Base-by-base conservation (phyloP, 1,284 basidiomycete species). In the Sanguinoderma infundibulare region DNA sequence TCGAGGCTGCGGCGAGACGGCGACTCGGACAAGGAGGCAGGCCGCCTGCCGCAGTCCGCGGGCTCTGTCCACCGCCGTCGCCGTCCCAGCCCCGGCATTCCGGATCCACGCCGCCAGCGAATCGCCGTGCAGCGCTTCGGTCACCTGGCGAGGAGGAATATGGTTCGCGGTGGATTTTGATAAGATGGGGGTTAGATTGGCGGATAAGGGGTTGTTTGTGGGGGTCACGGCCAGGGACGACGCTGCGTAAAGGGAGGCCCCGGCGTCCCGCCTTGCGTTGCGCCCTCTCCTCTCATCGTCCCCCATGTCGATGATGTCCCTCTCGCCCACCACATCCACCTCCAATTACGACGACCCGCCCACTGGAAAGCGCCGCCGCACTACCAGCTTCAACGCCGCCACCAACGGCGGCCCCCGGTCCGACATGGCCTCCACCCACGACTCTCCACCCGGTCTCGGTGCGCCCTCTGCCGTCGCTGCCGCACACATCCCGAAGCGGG, bases 401-500 rank as follows among this genome's bases (percentile, higher is more conserved):
- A 55, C 62, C 39, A 58, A 62, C 62, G 62, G 66, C 69, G 54
- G 64, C 57, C 55, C 63, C 47, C 67, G 65, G 55, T 60, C 58
- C 55, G 64, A 68, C 50, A 64, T 65, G 57, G 60, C 58, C 42
- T 65, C 69, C 53, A 66, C 69, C 17, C 69, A 69, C 44, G 66
- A 68, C 39, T 22, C 60, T 30, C 61, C 68, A 40, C 60, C 64
- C 42, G 64, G 59, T 54, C 67, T 64, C 60, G 59, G 57, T 59
- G 51, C 65, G 57, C 56, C 69, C 60, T 59, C 69, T 47, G 54
- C 70, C 53, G 62, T 57, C 44, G 55, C 68, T 54, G 5, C 74
- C 36, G 73, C 79, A 32, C 87, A 91, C 74, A 90, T 91, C 67
- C 90, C 90, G 47, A 92, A 92, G 81, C 82, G 90, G 72, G 91